Conservation (phyloP, 345 rosid genomes). For the Boechera retrofracta region DNA sequence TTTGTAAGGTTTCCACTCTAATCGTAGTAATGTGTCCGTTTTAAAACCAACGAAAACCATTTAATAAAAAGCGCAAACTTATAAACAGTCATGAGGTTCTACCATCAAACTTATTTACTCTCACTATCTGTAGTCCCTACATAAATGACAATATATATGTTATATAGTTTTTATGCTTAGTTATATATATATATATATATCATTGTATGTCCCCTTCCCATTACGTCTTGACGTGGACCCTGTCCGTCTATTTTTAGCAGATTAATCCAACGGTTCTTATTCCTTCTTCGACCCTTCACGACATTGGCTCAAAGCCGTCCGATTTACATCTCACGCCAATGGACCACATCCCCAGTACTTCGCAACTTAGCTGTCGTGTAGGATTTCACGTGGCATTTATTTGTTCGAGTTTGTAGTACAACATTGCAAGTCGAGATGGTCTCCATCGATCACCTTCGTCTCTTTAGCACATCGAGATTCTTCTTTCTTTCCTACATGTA, state of each 20-base stretch:
- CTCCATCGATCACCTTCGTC: constrained; percentile 33
- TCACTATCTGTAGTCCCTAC: background rate
- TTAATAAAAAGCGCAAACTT: background rate
- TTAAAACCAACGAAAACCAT: background rate
- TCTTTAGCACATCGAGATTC: constrained; percentile 37
- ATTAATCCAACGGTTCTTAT: constrained; percentile 36
- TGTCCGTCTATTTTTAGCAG: constrained; percentile 39
- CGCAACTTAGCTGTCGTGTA: constrained; percentile 48
- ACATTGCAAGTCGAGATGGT: constrained; percentile 40
- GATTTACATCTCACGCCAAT: constrained; percentile 29
- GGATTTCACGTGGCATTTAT: constrained; percentile 49
- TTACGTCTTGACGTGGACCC: constrained; percentile 45
- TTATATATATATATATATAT: background rate
- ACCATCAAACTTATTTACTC: background rate
- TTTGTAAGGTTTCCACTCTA: background rate
- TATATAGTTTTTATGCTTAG: background rate
- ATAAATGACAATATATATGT: constrained; percentile 4
- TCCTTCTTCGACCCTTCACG: constrained; percentile 20
- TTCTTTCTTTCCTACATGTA: constrained; percentile 40
- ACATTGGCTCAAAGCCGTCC: constrained; percentile 17
- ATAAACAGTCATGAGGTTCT: background rate
- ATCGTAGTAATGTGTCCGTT: background rate
- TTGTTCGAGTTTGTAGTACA: constrained; percentile 38
- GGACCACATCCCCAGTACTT: constrained; percentile 48
- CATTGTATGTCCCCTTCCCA: constrained; percentile 40